These are phyloP conservation scores for Mucor racemosus DNA, from an alignment of 371 early-diverging fungal species.

Conservation along the genomic window DNA sequence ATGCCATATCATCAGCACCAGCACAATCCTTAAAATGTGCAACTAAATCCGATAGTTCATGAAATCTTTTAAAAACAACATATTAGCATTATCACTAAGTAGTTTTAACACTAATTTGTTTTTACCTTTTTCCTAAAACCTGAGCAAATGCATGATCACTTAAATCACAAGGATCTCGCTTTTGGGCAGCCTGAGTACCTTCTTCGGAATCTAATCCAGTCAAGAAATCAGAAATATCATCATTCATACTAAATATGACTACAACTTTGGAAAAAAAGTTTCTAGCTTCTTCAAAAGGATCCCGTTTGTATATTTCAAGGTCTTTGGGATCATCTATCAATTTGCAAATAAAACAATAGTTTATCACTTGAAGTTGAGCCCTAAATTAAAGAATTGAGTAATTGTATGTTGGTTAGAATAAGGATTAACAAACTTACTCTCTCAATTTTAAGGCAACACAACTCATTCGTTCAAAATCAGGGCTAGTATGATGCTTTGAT, in stretches of 20 bases:
- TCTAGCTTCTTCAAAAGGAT: conserved; percentile 18
- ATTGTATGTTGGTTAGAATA: too few species aligned
- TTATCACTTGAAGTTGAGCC: conserved; percentile 20
- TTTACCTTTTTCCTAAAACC: conserved; percentile 18
- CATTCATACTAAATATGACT: conserved; percentile 6
- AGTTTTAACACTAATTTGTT: too few species aligned
- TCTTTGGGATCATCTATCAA: background rate
- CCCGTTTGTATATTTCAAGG: background rate
- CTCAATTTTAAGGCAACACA: conserved; percentile 11
- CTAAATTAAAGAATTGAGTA: background rate
- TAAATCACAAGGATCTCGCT: conserved; percentile 17
- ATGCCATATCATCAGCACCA: conserved; percentile 22
- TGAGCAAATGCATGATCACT: conserved; percentile 21
- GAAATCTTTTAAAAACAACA: background rate
- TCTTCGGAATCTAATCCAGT: conserved; percentile 12
- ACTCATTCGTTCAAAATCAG: conserved; percentile 12
- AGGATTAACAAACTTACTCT: conserved; percentile 15
- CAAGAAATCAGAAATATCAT: conserved; percentile 19
- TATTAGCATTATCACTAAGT: background rate
- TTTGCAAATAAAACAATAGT: conserved; percentile 25
- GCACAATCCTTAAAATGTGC: conserved; percentile 13
- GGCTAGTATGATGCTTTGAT: background rate
- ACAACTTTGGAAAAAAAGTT: conserved; percentile 17
- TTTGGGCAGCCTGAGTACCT: background rate
- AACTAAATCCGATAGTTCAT: background rate